Evolutionary conservation across 1,284 basidiomycete genomes (phyloP), one percentile per base, ranked within the genome.

Genomic region (Apiotrichum gracile): DNA sequence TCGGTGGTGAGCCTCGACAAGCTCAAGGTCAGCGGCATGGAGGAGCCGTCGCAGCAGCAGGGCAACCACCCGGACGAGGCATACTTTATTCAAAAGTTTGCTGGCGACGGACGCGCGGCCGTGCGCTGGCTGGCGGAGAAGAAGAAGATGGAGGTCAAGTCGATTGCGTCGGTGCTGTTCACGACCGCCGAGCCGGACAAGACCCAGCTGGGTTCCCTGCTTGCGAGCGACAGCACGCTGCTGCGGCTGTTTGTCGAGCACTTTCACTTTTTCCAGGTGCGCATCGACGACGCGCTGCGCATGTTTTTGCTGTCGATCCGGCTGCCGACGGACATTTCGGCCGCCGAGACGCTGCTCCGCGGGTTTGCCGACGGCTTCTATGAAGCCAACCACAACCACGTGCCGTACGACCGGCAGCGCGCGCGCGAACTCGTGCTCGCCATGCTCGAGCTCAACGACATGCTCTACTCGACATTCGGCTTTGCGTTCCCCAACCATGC

Each of bases 311-410:
- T 91, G 65, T 84, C 91, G 22, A 71, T 97, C 49, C 81, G 87
- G 64, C 72, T 91, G 34, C 84, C 89, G 16, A 69, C 78, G 24
- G 82, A 83, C 41, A 49, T 57, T 8, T 22, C 48, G 4, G 62
- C 83, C 3, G 80, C 82, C 56, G 91, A 97, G 69, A 69, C 72
- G 24, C 63, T 83, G 22, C 72, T 83, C 26, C 61, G 72, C 19
- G 82, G 85, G 12, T 93, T 98, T 68, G 88, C 91, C 8, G 81
- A 82, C 58, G 82, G 87, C 25, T 98, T 92, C 88, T 87, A 88
- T 61, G 85, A 87, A 54, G 85, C 87, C n/a, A 98, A 99, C 69
- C 82, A 84, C 16, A 79, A 80, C 42, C 79, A 82, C 31, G 82
- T 91, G 24, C 81, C 86, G 2, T 91, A 85, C 65, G 86, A 88